These are phyloP conservation scores for Suillus variegatus DNA, from an alignment of 768 basidiomycete genomes.

Conservation along the genomic window DNA sequence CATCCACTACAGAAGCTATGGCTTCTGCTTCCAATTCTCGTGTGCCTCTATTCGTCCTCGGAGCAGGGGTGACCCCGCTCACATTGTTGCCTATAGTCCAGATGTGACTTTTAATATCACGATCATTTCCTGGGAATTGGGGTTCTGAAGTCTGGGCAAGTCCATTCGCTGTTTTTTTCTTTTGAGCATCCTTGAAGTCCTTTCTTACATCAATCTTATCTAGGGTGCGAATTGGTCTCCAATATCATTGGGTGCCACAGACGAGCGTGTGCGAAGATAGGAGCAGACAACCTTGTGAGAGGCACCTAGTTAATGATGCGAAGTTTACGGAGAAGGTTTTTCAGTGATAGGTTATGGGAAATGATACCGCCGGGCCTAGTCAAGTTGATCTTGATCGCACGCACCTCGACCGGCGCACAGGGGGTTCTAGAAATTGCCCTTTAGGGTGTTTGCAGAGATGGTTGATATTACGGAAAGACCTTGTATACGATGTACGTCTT, in stretches of 20 bases:
- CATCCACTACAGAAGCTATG: constrained; percentile 14
- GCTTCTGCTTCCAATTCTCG: constrained; percentile 9
- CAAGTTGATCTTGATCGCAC: constrained; percentile 27
- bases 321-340: not conserved
- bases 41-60: constrained; percentile 33
- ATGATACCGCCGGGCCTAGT: constrained; percentile 46
- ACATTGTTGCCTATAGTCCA: constrained; percentile 18
- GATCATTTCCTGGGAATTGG: constrained; percentile 36
- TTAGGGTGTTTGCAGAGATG: constrained; percentile 31
- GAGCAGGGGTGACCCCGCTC: constrained; percentile 36
- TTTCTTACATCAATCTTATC: not conserved
- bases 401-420: not conserved
- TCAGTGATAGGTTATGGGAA: constrained; percentile 49
- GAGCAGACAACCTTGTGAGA: constrained; percentile 46
- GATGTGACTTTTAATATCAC: constrained; percentile 22
- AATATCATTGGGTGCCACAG: constrained; percentile 35
- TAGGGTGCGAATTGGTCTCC: constrained; percentile 53
- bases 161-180: constrained; percentile 47
- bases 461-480: constrained; percentile 32
- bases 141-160: constrained; percentile 49
- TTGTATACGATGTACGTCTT: constrained; percentile 39
- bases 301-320: not conserved
- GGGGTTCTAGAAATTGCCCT: constrained; percentile 35
- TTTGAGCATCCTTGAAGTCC: not conserved
- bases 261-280: constrained; percentile 37